Conservation (phyloP, 352 stramenopile species). For the Globisporangium cederbergense region DNA sequence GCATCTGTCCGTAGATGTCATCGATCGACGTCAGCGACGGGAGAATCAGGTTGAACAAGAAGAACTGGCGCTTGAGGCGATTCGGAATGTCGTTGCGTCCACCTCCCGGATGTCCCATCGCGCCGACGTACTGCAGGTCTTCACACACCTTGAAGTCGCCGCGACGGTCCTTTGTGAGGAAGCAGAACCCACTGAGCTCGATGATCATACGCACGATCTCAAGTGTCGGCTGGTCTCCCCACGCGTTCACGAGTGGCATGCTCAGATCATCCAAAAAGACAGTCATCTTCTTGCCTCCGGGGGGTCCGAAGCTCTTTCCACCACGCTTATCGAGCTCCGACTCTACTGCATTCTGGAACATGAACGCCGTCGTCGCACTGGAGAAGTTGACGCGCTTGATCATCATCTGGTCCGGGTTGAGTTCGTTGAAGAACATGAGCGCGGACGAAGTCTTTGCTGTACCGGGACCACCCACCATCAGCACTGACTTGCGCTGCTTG, state of each 20-base stretch:
- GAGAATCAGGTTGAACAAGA: constrained; percentile 98
- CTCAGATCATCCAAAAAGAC: constrained; percentile 98
- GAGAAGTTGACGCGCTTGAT: constrained; percentile 99
- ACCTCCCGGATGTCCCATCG: constrained; percentile 97
- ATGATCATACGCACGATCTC: constrained; percentile 98
- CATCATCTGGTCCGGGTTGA: constrained; percentile 93
- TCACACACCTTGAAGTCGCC: constrained; percentile 98
- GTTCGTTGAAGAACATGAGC: constrained; percentile 96
- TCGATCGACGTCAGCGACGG: constrained; percentile 98
- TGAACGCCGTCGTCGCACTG: constrained; percentile 95
- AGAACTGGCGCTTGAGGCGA: constrained; percentile 98
- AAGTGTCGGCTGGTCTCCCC: constrained; percentile 97
- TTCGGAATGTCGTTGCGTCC: constrained; percentile 99
- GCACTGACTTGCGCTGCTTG: constrained; percentile 92
- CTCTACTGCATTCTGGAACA: constrained; percentile 98
- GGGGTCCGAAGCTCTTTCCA: constrained; percentile 97
- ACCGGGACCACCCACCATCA: constrained; percentile 96
- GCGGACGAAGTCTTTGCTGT: constrained; percentile 98
- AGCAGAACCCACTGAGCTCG: constrained; percentile 96
- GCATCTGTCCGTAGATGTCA: constrained; percentile 99
- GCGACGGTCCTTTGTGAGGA: constrained; percentile 97
- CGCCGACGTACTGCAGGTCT: constrained; percentile 96
- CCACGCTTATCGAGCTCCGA: constrained; percentile 97
- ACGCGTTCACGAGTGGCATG: constrained; percentile 98
- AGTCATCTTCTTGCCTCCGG: constrained; percentile 98